A percentile compares a stretch with the other conserved stretches of the same genome.
Evolutionary conservation across 192 early-diverging fungal genomes (phyloP).

Genomic region (Geranomyces variabilis): DNA sequence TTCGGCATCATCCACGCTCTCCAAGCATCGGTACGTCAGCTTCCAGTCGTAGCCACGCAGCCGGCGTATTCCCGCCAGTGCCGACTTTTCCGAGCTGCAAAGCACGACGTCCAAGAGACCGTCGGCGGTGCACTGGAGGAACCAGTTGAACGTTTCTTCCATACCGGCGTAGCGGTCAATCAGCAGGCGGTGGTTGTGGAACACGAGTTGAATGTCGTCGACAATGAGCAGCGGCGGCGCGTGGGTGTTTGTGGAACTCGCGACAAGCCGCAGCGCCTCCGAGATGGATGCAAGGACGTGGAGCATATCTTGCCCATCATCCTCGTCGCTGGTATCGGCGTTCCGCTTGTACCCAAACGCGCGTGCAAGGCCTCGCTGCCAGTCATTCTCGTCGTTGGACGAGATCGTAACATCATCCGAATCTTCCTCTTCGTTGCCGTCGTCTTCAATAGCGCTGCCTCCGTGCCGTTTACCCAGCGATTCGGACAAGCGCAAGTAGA

Average conservation of each 20-base stretch:
- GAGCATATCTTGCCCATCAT: conserved; percentile 12
- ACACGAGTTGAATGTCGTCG: conserved; percentile 47
- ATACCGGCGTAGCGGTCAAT: conserved; percentile 36
- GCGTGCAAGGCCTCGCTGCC: conserved; percentile 2
- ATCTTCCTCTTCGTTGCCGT: conserved; percentile 18
- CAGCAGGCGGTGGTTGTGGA: conserved; percentile 33
- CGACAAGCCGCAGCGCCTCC: conserved; percentile 41
- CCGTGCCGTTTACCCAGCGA: conserved; percentile 41
- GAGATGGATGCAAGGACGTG: conserved; percentile 27
- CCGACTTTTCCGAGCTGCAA: conserved; percentile 40
- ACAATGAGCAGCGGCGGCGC: conserved; percentile 36
- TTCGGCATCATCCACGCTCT: conserved; percentile 39
- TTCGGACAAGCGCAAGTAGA: conserved; percentile 35
- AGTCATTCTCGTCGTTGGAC: not conserved
- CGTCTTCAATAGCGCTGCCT: conserved; percentile 24
- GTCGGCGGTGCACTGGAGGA: conserved; percentile 37
- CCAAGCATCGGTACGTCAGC: conserved; percentile 32
- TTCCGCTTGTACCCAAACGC: conserved; percentile 28
- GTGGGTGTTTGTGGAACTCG: not conserved
- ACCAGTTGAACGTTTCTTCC: conserved; percentile 42
- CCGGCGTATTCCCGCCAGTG: conserved; percentile 10
- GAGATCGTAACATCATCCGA: not conserved
- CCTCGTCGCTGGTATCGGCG: conserved; percentile 1
- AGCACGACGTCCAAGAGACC: conserved; percentile 43
- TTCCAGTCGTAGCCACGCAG: conserved; percentile 41